Base-by-base conservation (phyloP, 768 basidiomycete genomes). In the Collybiopsis confluens region DNA sequence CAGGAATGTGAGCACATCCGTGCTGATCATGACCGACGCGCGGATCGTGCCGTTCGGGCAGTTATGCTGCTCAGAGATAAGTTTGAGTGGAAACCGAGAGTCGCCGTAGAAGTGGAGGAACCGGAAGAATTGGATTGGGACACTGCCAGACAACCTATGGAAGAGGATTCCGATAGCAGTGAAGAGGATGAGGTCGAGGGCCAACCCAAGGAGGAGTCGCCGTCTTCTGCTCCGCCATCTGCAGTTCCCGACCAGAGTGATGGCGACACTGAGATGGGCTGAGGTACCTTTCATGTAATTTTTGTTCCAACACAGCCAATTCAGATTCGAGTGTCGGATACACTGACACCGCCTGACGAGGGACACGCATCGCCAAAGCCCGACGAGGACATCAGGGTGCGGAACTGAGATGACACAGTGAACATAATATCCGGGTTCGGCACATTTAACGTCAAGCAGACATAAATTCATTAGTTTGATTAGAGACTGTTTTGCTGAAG, bases 41-140 rank as follows among this genome's bases (percentile, higher is more conserved):
- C 86, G 2, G 88, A 90, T 55, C 76, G 90, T 10, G 90, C 90
- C 0, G 77, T 86, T n/a, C 74, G 85, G 40, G 90, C 91, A 0
- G 90, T 93, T 9, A 75, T 74, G 36, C 85, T 92, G 79, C 70
- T 92, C 7, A 71, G 79, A 54, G 90, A 92, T 53, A 86, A 82
- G 66, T 92, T 85, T 64, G 88, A 92, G 44, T 90, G 89, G 86
- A 85, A 84, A 64, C 80, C 83, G 59, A 75, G 90, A n/a, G 86
- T 92, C 20, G 83, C 81, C 56, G 88, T 90, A 11, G 84, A 86
- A 61, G 80, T 82, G 13, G 88, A 88, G 58, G 88, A 90, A 65
- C 87, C 86, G 2, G 87, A 90, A 59, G 89, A 90, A 57, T 68
- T 88, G 35, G 82, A 81, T 18, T 87, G 85, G 84, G 85, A 85